A percentile compares a stretch with the other conserved stretches of the same genome.
These are phyloP conservation scores for Lactarius hatsudake DNA, from an alignment of 768 basidiomycete species.

Conservation along the genomic window DNA sequence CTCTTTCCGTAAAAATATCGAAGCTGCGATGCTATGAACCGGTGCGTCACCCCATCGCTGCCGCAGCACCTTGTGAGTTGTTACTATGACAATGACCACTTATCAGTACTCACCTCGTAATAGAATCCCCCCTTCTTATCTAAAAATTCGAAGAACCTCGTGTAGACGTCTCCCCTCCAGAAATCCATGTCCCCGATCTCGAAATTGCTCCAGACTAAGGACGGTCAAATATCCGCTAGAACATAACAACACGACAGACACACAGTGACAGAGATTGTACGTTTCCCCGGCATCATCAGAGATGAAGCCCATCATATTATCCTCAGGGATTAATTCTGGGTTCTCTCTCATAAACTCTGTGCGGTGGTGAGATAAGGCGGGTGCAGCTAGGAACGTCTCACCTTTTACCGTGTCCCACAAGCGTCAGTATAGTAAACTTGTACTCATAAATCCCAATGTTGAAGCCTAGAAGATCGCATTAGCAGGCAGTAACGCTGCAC, in stretches of 20 bases:
- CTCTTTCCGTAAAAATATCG: conserved; percentile 70
- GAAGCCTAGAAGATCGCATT: conserved; percentile 49
- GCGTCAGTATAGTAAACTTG: conserved; percentile 71
- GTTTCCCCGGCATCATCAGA: conserved; percentile 66
- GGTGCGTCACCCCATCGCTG: conserved; percentile 86
- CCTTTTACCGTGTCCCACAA: conserved; percentile 77
- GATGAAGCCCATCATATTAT: conserved; percentile 73
- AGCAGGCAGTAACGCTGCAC: background rate
- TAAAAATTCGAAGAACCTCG: conserved; percentile 79
- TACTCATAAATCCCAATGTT: conserved; percentile 79
- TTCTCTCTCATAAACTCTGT: conserved; percentile 67
- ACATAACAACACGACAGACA: conserved; percentile 21
- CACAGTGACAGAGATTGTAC: conserved; percentile 77
- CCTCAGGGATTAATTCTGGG: conserved; percentile 55
- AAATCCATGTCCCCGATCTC: conserved; percentile 84
- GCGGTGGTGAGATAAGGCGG: background rate
- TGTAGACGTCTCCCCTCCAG: conserved; percentile 80
- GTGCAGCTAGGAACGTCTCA: conserved; percentile 27
- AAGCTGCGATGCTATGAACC: conserved; percentile 80
- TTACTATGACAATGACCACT: background rate
- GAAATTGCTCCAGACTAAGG: conserved; percentile 86
- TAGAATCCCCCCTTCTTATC: conserved; percentile 84
- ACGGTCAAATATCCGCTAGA: background rate
- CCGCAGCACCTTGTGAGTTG: background rate
- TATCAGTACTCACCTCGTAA: conserved; percentile 58